A percentile compares a stretch with the other conserved stretches of the same genome.
Evolutionary conservation across 2,329 filamentous ascomycete species (phyloP).

Genomic region (Exserohilum rostratum): DNA sequence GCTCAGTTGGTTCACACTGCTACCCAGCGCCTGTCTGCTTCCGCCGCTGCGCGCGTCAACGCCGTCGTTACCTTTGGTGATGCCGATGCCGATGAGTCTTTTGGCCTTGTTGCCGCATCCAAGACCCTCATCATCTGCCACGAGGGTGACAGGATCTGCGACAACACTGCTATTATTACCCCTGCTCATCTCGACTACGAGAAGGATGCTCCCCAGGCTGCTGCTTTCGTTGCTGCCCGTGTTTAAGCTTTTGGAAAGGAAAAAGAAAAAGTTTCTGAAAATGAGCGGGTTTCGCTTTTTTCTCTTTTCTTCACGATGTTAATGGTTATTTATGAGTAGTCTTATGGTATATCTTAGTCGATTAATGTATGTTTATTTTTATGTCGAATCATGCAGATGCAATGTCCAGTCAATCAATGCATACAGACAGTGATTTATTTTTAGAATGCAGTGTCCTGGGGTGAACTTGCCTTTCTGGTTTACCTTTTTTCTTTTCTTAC

Average conservation of each 20-base stretch:
- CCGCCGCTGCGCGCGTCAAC: constrained; percentile 27
- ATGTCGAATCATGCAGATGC: too few relatives aligned
- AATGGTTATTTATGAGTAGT: too few relatives aligned
- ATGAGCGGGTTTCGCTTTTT: too few relatives aligned
- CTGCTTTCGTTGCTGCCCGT: constrained; percentile 28
- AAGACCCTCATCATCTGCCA: constrained; percentile 47
- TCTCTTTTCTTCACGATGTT: too few relatives aligned
- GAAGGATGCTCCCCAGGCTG: constrained; percentile 31
- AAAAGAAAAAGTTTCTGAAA: too few relatives aligned
- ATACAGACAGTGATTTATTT: too few relatives aligned
- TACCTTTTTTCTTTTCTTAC: too few relatives aligned
- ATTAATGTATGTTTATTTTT: too few relatives aligned
- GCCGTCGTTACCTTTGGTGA: constrained; percentile 49
- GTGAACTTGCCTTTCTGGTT: too few relatives aligned
- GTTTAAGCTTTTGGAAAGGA: constrained; percentile 7
- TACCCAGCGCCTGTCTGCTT: constrained; percentile 37
- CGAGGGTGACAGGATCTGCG: constrained; percentile 44
- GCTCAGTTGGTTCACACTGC: constrained; percentile 55
- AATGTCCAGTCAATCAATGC: too few relatives aligned
- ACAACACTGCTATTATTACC: constrained; percentile 33
- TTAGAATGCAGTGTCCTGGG: too few relatives aligned
- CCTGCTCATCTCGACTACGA: constrained; percentile 34
- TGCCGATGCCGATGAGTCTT: constrained; percentile 39
- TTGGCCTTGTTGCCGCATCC: constrained; percentile 35
- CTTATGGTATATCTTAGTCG: too few relatives aligned